Evolutionary conservation across 768 basidiomycete species (phyloP).

Genomic region (Panaeolus cyanescens): DNA sequence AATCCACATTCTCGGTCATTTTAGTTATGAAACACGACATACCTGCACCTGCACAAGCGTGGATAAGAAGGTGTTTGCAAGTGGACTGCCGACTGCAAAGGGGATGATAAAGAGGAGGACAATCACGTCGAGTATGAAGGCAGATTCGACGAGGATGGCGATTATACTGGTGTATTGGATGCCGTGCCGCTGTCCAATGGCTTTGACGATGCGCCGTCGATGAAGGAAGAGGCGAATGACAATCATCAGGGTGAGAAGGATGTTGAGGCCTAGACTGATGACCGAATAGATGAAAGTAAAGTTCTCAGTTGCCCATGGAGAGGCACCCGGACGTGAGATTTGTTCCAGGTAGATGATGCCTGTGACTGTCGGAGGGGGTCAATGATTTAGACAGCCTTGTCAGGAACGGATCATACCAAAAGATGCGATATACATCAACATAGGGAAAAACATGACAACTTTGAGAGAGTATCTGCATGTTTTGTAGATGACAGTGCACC

Average conservation of each 20-base stretch:
- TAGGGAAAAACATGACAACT: slow-evolving; percentile 7
- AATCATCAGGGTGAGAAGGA: slow-evolving; percentile 18
- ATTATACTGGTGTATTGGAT: slow-evolving; percentile 15
- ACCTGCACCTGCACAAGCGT: slow-evolving; percentile 16
- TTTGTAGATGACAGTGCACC: slow-evolving; percentile 18
- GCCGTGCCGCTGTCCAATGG: slow-evolving; percentile 11
- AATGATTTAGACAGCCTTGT: not conserved
- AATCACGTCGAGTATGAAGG: slow-evolving; percentile 10
- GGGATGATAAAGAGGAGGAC: slow-evolving; percentile 12
- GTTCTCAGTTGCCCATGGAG: not conserved
- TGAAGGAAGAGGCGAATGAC: slow-evolving; percentile 15
- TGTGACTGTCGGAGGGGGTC: not conserved
- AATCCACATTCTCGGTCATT: no score
- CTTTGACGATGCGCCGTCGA: slow-evolving; percentile 7
- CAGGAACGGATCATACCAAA: slow-evolving; percentile 8
- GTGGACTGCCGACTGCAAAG: slow-evolving; percentile 8
- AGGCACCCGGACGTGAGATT: slow-evolving; percentile 3
- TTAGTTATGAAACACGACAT: no score
- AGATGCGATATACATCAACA: slow-evolving; percentile 7
- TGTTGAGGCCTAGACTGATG: slow-evolving; percentile 10
- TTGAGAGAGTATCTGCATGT: slow-evolving; percentile 7
- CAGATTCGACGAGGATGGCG: slow-evolving; percentile 21
- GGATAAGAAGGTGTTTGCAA: slow-evolving; percentile 10
- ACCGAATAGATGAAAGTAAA: slow-evolving; percentile 7
- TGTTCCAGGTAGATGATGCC: slow-evolving; percentile 6